Evolutionary conservation across 2,329 filamentous ascomycete genomes (phyloP).

Genomic region (Fusarium sarcochroum): DNA sequence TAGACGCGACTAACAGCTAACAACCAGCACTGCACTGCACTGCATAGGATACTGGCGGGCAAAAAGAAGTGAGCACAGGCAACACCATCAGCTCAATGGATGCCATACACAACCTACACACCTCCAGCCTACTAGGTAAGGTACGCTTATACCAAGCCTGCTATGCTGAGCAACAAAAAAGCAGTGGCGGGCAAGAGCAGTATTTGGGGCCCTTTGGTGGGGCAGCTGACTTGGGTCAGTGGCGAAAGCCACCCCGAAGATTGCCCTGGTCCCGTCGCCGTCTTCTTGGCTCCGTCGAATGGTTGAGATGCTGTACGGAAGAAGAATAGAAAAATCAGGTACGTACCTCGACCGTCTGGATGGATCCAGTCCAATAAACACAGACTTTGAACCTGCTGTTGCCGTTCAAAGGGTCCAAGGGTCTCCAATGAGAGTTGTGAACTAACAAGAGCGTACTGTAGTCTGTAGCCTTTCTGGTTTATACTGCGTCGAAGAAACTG

Average conservation of each 20-base stretch:
- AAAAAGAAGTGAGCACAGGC: constrained; percentile 18
- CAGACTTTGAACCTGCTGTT: constrained; percentile 11
- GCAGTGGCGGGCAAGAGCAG: constrained; percentile 30
- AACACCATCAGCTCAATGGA: constrained; percentile 24
- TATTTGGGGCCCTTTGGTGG: constrained; percentile 48
- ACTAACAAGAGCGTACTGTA: constrained; percentile 28
- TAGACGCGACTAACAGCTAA: constrained; percentile 26
- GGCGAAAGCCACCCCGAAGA: constrained; percentile 49
- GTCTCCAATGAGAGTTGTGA: constrained; percentile 29
- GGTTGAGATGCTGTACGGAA: constrained; percentile 22
- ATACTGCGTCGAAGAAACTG: constrained; percentile 13
- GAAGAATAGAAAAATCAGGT: constrained; percentile 26
- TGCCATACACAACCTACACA: background rate
- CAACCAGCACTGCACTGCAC: background rate
- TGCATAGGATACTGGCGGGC: constrained; percentile 2
- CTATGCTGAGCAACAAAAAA: constrained; percentile 18
- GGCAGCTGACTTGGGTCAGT: constrained; percentile 53
- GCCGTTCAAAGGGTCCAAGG: constrained; percentile 42
- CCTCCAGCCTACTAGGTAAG: background rate
- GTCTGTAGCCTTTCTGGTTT: constrained; percentile 20
- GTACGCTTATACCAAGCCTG: background rate
- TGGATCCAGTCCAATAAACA: constrained; percentile 12
- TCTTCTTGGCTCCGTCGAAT: constrained; percentile 22
- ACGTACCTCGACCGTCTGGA: constrained; percentile 28
- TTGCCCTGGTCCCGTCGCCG: constrained; percentile 23